phyloP scores from a whole-genome alignment of 371 early-diverging fungal genomes.

The Mucor mucedo region DNA sequence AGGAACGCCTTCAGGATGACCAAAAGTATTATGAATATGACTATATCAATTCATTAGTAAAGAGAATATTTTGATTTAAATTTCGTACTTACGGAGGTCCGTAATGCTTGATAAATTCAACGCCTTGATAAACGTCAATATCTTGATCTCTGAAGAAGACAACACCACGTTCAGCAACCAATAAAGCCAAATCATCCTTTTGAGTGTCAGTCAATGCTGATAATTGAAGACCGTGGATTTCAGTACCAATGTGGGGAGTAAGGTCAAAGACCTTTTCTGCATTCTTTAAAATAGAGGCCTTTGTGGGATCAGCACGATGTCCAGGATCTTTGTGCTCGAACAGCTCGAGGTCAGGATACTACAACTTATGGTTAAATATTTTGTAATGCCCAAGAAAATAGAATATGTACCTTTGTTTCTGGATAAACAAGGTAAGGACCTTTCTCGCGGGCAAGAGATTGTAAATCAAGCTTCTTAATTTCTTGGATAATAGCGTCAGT shows the following conservation, averaged over 20 bases:
- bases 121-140: conserved; percentile 56
- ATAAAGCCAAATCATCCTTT: conserved; percentile 62
- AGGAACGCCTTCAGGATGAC: conserved; percentile 38
- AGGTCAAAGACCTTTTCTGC: conserved; percentile 66
- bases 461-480: conserved; percentile 42
- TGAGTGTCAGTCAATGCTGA: conserved; percentile 60
- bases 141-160: conserved; percentile 73
- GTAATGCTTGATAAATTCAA: conserved; percentile 57
- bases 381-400: neutral
- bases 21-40: conserved; percentile 41
- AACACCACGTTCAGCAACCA: conserved; percentile 68
- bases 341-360: conserved; percentile 41
- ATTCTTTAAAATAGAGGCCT: conserved; percentile 58
- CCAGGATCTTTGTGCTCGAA: conserved; percentile 52
- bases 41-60: conserved; percentile 3
- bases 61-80: neutral
- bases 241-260: conserved; percentile 72
- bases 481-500: conserved; percentile 37
- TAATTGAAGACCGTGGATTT: conserved; percentile 64
- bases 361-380: neutral
- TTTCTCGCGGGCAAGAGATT: conserved; percentile 40
- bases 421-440: conserved; percentile 50
- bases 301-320: conserved; percentile 60
- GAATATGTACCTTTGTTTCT: conserved; percentile 32
- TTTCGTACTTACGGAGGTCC: conserved; percentile 46